These are phyloP conservation scores for Cercospora sp. DNA, from an alignment of 2,329 filamentous ascomycete species.

Conservation along the genomic window DNA sequence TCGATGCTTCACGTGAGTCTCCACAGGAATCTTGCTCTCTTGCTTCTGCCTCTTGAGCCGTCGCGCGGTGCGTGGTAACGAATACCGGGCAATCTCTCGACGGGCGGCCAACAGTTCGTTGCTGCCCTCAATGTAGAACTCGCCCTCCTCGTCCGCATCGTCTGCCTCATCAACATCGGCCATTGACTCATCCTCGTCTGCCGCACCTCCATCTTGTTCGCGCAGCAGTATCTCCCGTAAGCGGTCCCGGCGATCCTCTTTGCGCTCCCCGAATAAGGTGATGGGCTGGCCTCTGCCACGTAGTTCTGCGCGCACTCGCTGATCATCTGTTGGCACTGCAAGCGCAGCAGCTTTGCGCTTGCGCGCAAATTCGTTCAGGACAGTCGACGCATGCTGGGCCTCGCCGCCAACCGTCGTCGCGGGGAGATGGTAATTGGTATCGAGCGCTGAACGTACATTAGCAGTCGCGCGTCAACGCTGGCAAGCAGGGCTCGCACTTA, in stretches of 20 bases:
- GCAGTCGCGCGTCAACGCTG: not conserved
- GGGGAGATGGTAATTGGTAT: slow-evolving; percentile 83
- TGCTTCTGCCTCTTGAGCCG: slow-evolving; percentile 74
- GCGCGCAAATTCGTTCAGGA: slow-evolving; percentile 84
- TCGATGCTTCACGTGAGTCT: slow-evolving; percentile 88
- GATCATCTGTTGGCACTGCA: slow-evolving; percentile 91
- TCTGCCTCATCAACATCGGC: slow-evolving; percentile 62
- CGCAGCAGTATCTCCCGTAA: slow-evolving; percentile 74
- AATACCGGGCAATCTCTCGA: slow-evolving; percentile 77
- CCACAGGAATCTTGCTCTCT: slow-evolving; percentile 79
- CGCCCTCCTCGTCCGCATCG: slow-evolving; percentile 76
- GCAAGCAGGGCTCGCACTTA: slow-evolving; percentile 45
- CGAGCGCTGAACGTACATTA: slow-evolving; percentile 53
- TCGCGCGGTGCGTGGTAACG: slow-evolving; percentile 76
- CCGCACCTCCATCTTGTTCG: slow-evolving; percentile 61
- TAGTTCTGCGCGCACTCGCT: slow-evolving; percentile 74
- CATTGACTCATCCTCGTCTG: slow-evolving; percentile 54
- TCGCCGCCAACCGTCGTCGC: slow-evolving; percentile 65
- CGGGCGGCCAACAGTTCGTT: slow-evolving; percentile 73
- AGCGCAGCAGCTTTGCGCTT: slow-evolving; percentile 87
- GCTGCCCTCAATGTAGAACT: slow-evolving; percentile 89
- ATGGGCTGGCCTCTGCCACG: slow-evolving; percentile 90
- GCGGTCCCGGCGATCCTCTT: slow-evolving; percentile 80
- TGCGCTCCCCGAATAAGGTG: slow-evolving; percentile 90
- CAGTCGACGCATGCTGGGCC: slow-evolving; percentile 79